Percentiles rank a stretch among this genome's conserved stretches.
These are phyloP conservation scores for Murraya paniculata DNA, from an alignment of 345 rosid genomes.

Conservation along the genomic window DNA sequence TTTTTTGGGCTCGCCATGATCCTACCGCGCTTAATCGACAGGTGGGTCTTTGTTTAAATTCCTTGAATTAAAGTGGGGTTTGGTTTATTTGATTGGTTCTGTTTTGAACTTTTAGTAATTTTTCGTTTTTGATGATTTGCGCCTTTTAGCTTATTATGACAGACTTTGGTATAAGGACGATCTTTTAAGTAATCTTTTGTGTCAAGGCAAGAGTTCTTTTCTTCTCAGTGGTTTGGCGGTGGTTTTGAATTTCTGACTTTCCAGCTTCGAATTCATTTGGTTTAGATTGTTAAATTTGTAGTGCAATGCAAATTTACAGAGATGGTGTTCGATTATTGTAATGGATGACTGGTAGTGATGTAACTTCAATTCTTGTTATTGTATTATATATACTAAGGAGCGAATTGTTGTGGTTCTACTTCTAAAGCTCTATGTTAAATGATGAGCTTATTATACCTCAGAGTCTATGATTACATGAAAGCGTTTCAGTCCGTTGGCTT, in stretches of 20 bases:
- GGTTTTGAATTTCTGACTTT: background rate
- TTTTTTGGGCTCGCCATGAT: constrained; percentile 87
- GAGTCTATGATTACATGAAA: background rate
- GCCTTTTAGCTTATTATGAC: background rate
- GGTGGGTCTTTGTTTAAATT: constrained; percentile 37
- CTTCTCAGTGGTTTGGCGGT: background rate
- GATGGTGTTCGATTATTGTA: background rate
- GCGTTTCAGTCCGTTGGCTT: background rate
- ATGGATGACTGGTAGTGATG: background rate
- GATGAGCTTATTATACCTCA: background rate
- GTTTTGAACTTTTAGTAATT: background rate
- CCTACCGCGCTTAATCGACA: constrained; percentile 93
- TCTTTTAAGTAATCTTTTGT: background rate
- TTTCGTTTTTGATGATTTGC: background rate
- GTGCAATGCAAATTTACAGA: background rate
- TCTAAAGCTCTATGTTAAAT: background rate
- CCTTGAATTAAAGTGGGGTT: background rate
- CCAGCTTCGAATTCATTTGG: background rate
- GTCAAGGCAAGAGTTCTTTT: background rate
- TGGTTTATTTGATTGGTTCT: background rate
- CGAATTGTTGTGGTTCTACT: background rate
- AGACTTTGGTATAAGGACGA: background rate
- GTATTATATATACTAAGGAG: background rate
- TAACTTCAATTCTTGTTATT: background rate
- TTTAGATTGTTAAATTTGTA: background rate